phyloP scores from a whole-genome alignment of 306 rosid species.

The Prunus kanzakura region DNA sequence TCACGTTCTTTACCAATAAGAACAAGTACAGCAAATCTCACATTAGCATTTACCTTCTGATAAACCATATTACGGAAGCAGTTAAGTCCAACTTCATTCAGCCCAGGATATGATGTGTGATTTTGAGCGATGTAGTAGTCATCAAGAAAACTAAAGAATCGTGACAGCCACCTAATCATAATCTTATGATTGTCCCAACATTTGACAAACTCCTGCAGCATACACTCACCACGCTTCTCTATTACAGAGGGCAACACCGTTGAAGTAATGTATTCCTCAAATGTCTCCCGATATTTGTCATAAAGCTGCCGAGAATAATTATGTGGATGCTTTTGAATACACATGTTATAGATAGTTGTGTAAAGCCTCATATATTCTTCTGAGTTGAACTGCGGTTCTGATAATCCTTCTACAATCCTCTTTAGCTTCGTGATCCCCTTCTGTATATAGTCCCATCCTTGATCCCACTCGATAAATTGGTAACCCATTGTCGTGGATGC shows the following conservation, averaged over 20 bases:
- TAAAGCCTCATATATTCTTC: neutral
- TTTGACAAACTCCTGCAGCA: constrained; percentile 58
- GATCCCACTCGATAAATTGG: neutral
- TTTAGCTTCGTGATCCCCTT: constrained; percentile 26
- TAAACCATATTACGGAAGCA: constrained; percentile 24
- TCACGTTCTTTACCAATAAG: constrained; percentile 57
- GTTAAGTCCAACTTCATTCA: constrained; percentile 19
- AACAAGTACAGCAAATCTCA: constrained; percentile 39
- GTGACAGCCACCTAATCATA: constrained; percentile 35
- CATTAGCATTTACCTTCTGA: constrained; percentile 28
- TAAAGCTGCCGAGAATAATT: constrained; percentile 38
- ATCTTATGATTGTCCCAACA: constrained; percentile 52
- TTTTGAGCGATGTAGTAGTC: constrained; percentile 23
- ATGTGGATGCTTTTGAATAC: constrained; percentile 30
- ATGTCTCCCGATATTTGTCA: constrained; percentile 27
- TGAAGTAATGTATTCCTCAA: constrained; percentile 24
- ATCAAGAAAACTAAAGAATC: constrained; percentile 26
- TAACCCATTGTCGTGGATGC: neutral
- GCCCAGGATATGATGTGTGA: constrained; percentile 8
- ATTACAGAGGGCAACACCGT: constrained; percentile 49
- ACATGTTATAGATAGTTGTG: constrained; percentile 38
- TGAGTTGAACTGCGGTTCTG: neutral
- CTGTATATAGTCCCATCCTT: neutral
- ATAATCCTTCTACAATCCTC: neutral
- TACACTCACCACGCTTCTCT: constrained; percentile 52